Evolutionary conservation across 495 filamentous ascomycete genomes (phyloP).

Genomic region (Pseudevernia furfuracea): DNA sequence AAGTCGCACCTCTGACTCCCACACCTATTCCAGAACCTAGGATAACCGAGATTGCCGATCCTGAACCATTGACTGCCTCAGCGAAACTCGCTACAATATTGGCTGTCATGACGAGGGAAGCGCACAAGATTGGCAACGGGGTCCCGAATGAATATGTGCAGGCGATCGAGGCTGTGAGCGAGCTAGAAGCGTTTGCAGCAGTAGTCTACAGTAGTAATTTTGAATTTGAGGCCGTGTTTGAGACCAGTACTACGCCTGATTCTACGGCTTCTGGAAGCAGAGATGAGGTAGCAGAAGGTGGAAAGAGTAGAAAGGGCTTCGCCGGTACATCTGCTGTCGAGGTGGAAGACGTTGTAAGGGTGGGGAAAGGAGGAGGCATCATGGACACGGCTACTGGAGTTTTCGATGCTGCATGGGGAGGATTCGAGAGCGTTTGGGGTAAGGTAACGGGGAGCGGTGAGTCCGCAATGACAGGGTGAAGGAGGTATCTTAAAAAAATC

Average conservation of each 20-base stretch:
- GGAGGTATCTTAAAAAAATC: neutral
- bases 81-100: slow-evolving; percentile 84
- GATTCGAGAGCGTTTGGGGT: slow-evolving; percentile 61
- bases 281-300: slow-evolving; percentile 7
- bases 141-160: slow-evolving; percentile 81
- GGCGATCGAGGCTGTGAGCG: slow-evolving; percentile 70
- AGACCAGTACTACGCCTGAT: slow-evolving; percentile 24
- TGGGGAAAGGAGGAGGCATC: slow-evolving; percentile 16
- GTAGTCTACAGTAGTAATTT: slow-evolving; percentile 92
- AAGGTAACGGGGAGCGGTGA: slow-evolving; percentile 38
- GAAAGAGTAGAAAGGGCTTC: slow-evolving; percentile 12
- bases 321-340: slow-evolving; percentile 7
- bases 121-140: slow-evolving; percentile 81
- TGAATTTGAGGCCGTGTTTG: slow-evolving; percentile 53
- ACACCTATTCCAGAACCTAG: slow-evolving; percentile 37
- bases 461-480: slow-evolving; percentile 2
- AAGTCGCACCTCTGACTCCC: slow-evolving; percentile 40
- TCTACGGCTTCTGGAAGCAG: slow-evolving; percentile 28
- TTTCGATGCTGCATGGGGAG: slow-evolving; percentile 27
- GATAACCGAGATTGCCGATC: slow-evolving; percentile 33
- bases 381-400: slow-evolving; percentile 13
- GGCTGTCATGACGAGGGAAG: slow-evolving; percentile 78
- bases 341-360: slow-evolving; percentile 14
- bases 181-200: slow-evolving; percentile 89
- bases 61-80: slow-evolving; percentile 30